Evolutionary conservation across 805 yeast genomes (phyloP).

Genomic region (Blastobotrys attinorum): DNA sequence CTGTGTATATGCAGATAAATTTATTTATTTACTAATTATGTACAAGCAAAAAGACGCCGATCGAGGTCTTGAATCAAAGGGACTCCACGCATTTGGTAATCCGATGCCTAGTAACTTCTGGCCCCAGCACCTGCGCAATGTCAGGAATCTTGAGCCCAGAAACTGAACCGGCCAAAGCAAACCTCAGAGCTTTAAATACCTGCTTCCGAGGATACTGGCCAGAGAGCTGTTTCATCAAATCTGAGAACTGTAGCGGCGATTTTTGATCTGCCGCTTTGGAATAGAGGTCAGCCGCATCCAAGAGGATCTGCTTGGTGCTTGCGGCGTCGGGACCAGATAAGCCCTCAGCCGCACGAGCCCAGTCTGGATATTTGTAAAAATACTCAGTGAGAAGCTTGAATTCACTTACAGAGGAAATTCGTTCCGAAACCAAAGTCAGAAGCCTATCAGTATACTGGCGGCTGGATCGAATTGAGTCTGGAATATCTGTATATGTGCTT

Average conservation of each 20-base stretch:
- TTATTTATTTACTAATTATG: too few relatives aligned
- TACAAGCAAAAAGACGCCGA: too few relatives aligned
- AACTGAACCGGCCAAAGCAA: constrained; percentile 59
- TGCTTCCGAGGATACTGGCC: constrained; percentile 13
- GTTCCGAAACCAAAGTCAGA: constrained; percentile 39
- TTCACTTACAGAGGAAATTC: constrained; percentile 48
- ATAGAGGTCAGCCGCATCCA: constrained; percentile 3
- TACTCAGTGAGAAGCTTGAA: constrained; percentile 41
- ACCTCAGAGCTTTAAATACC: constrained; percentile 53
- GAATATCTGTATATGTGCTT: constrained; percentile 8
- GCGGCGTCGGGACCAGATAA: not conserved
- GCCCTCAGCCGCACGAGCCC: constrained; percentile 3
- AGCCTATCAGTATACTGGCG: constrained; percentile 31
- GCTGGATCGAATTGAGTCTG: not conserved
- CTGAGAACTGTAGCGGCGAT: too few relatives aligned
- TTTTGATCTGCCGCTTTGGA: too few relatives aligned
- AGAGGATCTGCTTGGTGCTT: not conserved
- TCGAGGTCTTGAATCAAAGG: too few relatives aligned
- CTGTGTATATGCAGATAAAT: too few relatives aligned
- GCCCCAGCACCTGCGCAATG: constrained; percentile 45
- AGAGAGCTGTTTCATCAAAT: not conserved
- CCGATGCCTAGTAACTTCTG: not conserved
- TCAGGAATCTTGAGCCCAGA: constrained; percentile 64
- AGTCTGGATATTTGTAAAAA: constrained; percentile 12
- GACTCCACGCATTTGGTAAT: not conserved